phyloP scores from a whole-genome alignment of 2,329 filamentous ascomycete species.

The Xylaria digitata region DNA sequence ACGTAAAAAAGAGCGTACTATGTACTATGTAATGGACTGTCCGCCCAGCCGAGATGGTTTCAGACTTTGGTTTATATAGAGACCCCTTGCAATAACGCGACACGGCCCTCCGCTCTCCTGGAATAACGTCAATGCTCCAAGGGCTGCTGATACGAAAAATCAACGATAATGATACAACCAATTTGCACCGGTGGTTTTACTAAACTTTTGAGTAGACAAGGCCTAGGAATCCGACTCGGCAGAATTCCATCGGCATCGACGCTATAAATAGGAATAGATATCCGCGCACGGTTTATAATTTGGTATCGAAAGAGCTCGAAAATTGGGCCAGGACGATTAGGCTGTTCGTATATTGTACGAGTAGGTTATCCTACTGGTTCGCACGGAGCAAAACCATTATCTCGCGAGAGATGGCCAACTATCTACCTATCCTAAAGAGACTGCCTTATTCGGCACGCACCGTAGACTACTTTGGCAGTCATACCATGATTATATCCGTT shows the following conservation, averaged over 20 bases:
- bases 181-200: background rate
- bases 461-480: background rate
- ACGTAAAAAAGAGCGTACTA: background rate
- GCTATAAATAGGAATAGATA: constrained; percentile 14
- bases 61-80: constrained; percentile 4
- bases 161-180: constrained; percentile 4
- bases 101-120: constrained; percentile 6
- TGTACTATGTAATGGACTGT: background rate
- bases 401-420: constrained; percentile 13
- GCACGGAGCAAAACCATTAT: constrained; percentile 8
- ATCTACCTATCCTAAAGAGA: constrained; percentile 8
- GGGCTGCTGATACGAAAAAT: background rate
- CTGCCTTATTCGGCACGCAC: background rate
- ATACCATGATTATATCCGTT: constrained; percentile 21
- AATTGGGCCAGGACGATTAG: constrained; percentile 7
- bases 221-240: background rate
- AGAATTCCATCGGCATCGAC: background rate
- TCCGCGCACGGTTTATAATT: constrained; percentile 7
- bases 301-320: background rate
- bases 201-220: background rate
- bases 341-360: constrained; percentile 19
- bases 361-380: constrained; percentile 6
- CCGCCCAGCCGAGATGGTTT: constrained; percentile 10
- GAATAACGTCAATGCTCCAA: constrained; percentile 17
- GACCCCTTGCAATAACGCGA: constrained; percentile 10